Percentiles rank a stretch among this genome's conserved stretches.
Conservation (phyloP, 2,329 filamentous ascomycete genomes). For the Fusarium circinatum region DNA sequence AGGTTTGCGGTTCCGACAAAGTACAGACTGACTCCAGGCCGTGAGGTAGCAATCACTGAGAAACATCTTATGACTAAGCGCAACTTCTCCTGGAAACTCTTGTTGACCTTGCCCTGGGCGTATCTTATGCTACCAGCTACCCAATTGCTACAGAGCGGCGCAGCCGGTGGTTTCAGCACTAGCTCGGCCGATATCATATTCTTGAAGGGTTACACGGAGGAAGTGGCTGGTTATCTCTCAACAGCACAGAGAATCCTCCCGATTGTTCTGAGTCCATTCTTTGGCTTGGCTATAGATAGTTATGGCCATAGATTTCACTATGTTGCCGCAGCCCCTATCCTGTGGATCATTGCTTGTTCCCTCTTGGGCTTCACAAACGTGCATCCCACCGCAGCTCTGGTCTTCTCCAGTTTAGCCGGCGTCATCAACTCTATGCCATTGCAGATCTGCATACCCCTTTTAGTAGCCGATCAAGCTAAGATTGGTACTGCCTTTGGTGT, state of each 20-base stretch:
- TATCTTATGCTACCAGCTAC: not conserved
- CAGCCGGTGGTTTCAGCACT: not conserved
- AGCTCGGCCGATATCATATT: not conserved
- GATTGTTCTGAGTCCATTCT: not conserved
- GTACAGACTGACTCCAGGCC: not conserved
- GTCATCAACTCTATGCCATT: not conserved
- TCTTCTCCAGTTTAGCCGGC: not conserved
- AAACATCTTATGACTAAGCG: not conserved
- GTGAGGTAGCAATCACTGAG: not conserved
- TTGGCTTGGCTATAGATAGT: not conserved
- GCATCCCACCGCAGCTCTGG: not conserved
- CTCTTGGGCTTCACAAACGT: not conserved
- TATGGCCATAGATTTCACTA: not conserved
- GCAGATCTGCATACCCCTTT: not conserved
- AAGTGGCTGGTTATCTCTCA: not conserved
- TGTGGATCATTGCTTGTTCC: not conserved
- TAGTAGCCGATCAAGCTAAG: not conserved
- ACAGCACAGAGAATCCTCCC: not conserved
- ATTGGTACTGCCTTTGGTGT: not conserved
- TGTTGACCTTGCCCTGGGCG: not conserved
- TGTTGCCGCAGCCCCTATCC: accelerated
- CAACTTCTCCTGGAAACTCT: not conserved
- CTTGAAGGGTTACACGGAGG: not conserved
- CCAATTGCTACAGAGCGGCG: not conserved
- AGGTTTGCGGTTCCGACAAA: not conserved